Evolutionary conservation across 257 asterid genomes (phyloP).

Genomic region (Coffea eugenioides): DNA sequence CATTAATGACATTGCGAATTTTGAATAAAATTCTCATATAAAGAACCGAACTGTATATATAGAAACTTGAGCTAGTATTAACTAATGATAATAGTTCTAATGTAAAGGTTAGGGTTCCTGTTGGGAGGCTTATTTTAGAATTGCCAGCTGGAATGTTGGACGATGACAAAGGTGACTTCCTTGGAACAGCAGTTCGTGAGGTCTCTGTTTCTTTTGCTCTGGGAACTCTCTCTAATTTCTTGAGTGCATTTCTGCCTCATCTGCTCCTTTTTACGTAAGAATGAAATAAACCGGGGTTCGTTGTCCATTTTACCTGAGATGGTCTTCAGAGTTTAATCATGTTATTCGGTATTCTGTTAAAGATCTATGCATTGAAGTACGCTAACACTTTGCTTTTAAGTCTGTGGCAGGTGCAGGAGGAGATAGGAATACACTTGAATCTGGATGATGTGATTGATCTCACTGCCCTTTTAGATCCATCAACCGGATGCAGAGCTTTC

Average conservation of each 20-base stretch:
- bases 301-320: background rate
- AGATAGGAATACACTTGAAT: slow-evolving; percentile 72
- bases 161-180: slow-evolving; percentile 83
- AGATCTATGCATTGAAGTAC: background rate
- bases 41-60: background rate
- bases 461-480: slow-evolving; percentile 70
- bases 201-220: slow-evolving; percentile 44
- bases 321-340: background rate
- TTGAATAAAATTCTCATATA: background rate
- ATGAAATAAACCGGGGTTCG: background rate
- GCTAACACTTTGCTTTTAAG: background rate
- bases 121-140: slow-evolving; percentile 87
- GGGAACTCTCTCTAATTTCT: background rate
- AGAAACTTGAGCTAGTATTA: background rate
- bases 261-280: background rate
- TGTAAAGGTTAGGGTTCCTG: slow-evolving; percentile 86
- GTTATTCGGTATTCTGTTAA: background rate
- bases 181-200: slow-evolving; percentile 95
- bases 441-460: slow-evolving; percentile 70
- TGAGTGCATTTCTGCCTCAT: background rate
- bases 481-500: slow-evolving; percentile 64
- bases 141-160: slow-evolving; percentile 97
- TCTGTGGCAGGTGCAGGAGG: slow-evolving; percentile 81
- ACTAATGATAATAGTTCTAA: slow-evolving; percentile 11
- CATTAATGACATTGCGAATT: background rate